These are phyloP conservation scores for Aspergillus latus DNA, from an alignment of 2,329 filamentous ascomycete species.

Conservation along the genomic window DNA sequence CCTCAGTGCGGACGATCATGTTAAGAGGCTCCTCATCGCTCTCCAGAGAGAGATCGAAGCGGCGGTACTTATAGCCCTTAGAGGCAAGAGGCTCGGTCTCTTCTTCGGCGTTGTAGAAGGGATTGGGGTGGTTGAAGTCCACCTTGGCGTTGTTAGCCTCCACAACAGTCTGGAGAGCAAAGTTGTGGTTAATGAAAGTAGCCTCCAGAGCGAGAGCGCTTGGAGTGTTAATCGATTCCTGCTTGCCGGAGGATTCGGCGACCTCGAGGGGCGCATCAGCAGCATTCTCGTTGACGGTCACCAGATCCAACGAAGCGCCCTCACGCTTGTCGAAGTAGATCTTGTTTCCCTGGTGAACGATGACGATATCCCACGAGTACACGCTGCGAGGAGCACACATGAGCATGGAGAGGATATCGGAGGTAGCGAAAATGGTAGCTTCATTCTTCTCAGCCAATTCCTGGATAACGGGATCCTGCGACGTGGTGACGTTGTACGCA, in stretches of 20 bases:
- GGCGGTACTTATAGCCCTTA: constrained; percentile 98
- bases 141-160: constrained; percentile 78
- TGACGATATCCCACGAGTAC: constrained; percentile 98
- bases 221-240: constrained; percentile 95
- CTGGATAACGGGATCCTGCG: constrained; percentile 93
- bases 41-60: constrained; percentile 92
- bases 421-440: constrained; percentile 94
- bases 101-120: constrained; percentile 93
- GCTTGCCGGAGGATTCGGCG: constrained; percentile 68
- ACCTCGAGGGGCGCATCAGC: constrained; percentile 90
- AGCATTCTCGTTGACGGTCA: constrained; percentile 98
- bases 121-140: constrained; percentile 84
- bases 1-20: constrained; percentile 88
- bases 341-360: constrained; percentile 89
- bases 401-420: constrained; percentile 96
- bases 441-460: constrained; percentile 94
- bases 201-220: constrained; percentile 89
- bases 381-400: constrained; percentile 97
- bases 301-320: constrained; percentile 90
- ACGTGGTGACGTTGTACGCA: constrained; percentile 97
- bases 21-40: constrained; percentile 89
- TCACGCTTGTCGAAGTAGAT: constrained; percentile 99
- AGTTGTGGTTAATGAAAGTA: constrained; percentile 99
- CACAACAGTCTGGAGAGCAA: constrained; percentile 88
- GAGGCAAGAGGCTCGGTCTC: constrained; percentile 91